Evolutionary conservation across 768 basidiomycete species (phyloP).

Genomic region (Brasilioporus rufonigricans): DNA sequence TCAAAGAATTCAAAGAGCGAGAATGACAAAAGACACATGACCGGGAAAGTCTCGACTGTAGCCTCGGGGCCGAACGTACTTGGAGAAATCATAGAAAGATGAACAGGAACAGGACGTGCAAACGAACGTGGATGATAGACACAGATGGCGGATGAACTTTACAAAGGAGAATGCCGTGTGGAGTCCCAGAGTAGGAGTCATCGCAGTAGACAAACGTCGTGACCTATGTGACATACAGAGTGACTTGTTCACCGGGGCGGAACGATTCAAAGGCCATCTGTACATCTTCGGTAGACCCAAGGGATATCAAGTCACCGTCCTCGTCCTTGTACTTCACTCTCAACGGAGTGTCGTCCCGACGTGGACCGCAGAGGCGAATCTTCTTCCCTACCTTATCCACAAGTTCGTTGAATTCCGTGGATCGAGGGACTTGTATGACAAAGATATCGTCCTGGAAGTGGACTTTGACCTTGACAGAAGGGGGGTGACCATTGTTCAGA

Average conservation of each 20-base stretch:
- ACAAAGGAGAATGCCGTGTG: conserved; percentile 5
- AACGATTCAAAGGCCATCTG: conserved; percentile 91
- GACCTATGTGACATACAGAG: conserved; percentile 70
- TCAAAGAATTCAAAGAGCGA: conserved; percentile 15
- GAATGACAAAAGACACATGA: conserved; percentile 9
- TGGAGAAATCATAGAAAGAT: conserved; percentile 14
- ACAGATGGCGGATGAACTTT: conserved; percentile 12
- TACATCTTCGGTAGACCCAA: conserved; percentile 90
- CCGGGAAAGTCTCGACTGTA: background rate
- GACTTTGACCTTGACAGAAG: conserved; percentile 87
- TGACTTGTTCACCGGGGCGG: conserved; percentile 77
- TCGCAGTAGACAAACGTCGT: conserved; percentile 5
- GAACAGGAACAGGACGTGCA: conserved; percentile 7
- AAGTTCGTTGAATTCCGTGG: conserved; percentile 77
- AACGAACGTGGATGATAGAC: conserved; percentile 24
- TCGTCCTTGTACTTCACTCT: conserved; percentile 90
- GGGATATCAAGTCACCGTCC: conserved; percentile 85
- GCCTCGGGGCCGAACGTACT: conserved; percentile 9
- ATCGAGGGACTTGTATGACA: conserved; percentile 82
- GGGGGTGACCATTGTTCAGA: conserved; percentile 29
- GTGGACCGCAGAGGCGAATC: conserved; percentile 86
- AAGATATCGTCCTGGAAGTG: conserved; percentile 95
- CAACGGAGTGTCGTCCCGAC: conserved; percentile 74
- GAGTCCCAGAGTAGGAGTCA: conserved; percentile 15
- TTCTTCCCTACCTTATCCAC: conserved; percentile 91